These are phyloP conservation scores for Tricholomella constricta DNA, from an alignment of 768 basidiomycete species.

Conservation along the genomic window DNA sequence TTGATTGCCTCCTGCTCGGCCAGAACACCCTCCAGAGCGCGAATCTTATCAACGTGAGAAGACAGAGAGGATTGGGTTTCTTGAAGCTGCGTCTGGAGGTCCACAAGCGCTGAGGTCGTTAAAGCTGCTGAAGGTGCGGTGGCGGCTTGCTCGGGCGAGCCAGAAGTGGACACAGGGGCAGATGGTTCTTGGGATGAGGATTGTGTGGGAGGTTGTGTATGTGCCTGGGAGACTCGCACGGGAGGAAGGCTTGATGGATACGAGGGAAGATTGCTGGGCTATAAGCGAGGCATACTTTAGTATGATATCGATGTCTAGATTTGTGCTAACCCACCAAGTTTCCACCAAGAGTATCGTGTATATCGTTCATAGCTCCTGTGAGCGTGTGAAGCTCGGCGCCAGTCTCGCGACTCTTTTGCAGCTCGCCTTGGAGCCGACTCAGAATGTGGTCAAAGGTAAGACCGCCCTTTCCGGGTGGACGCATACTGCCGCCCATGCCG, in stretches of 20 bases:
- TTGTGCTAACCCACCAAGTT: constrained; percentile 57
- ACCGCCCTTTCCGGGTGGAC: constrained; percentile 79
- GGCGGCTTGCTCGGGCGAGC: constrained; percentile 21
- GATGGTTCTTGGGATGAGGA: constrained; percentile 27
- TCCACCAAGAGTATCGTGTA: constrained; percentile 89
- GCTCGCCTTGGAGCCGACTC: constrained; percentile 84
- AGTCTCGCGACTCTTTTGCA: constrained; percentile 95
- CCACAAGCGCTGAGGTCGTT: constrained; percentile 39
- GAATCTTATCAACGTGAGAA: constrained; percentile 78
- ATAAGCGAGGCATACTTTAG: constrained; percentile 1
- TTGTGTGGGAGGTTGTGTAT: constrained; percentile 22
- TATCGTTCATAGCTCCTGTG: constrained; percentile 81
- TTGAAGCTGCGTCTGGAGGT: constrained; percentile 80
- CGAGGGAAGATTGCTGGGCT: constrained; percentile 64
- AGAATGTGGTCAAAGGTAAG: constrained; percentile 92
- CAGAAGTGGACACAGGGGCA: constrained; percentile 16
- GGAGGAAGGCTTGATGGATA: constrained; percentile 70
- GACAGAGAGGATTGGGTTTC: constrained; percentile 83
- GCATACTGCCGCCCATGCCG: constrained; percentile 72
- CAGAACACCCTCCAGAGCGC: constrained; percentile 77
- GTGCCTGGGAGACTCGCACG: constrained; percentile 48
- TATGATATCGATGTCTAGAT: neutral
- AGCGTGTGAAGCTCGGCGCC: constrained; percentile 82
- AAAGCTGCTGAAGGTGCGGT: constrained; percentile 22
- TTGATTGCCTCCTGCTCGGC: constrained; percentile 85